These are phyloP conservation scores for Dryas alaskensis DNA, from an alignment of 306 rosid genomes.

Conservation along the genomic window DNA sequence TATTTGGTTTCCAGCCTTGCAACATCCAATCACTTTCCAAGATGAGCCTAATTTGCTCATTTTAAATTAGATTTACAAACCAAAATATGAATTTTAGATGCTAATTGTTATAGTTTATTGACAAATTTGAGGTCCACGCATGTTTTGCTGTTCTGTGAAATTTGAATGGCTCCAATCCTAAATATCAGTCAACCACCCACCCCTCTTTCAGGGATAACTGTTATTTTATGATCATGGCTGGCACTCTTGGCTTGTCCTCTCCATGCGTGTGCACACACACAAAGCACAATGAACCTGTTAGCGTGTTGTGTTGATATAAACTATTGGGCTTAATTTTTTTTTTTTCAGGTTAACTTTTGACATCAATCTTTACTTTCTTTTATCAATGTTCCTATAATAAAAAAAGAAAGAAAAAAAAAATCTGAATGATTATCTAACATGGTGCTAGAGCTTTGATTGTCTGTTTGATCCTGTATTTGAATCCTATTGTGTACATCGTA, in stretches of 20 bases:
- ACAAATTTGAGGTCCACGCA: neutral
- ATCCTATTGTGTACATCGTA: neutral
- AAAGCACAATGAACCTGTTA: conserved; percentile 2
- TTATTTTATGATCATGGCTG: neutral
- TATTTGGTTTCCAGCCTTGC: conserved; percentile 10
- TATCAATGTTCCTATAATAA: neutral
- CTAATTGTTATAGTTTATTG: neutral
- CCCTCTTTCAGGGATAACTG: neutral
- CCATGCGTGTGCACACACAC: neutral
- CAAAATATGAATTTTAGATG: neutral
- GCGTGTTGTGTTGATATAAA: neutral
- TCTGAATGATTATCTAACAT: neutral
- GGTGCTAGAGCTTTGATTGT: neutral
- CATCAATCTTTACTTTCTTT: neutral
- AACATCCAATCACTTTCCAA: neutral
- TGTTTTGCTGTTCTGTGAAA: neutral
- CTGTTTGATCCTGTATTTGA: conserved; percentile 3
- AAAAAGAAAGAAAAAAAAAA: no score
- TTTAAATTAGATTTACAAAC: neutral
- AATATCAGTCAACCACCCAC: neutral
- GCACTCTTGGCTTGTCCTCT: neutral
- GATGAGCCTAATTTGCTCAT: neutral
- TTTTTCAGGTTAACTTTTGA: neutral
- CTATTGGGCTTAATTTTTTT: neutral
- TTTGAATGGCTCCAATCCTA: neutral